Conservation (phyloP, 2,329 filamentous ascomycete species). For the Colletotrichum musae region DNA sequence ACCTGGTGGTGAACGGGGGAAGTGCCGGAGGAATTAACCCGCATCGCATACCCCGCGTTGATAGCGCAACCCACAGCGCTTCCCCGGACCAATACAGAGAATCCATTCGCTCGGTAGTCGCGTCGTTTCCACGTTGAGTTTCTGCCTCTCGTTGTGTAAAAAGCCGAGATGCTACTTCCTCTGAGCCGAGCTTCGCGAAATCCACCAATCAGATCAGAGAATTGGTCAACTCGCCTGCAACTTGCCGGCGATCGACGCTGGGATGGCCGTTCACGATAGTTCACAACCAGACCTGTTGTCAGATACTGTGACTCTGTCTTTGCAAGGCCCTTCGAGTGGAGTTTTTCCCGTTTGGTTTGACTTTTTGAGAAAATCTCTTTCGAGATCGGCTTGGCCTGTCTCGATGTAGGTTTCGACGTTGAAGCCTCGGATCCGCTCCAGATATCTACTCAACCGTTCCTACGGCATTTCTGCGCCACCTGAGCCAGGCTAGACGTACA, state of each 20-base stretch:
- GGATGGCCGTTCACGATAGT: too few relatives aligned
- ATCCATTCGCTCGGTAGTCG: constrained; percentile 6
- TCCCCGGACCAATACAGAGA: neutral
- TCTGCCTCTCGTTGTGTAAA: constrained; percentile 6
- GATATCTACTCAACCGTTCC: too few relatives aligned
- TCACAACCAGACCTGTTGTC: too few relatives aligned
- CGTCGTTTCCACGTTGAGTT: neutral
- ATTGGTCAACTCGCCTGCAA: neutral
- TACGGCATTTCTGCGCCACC: too few relatives aligned
- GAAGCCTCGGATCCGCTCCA: too few relatives aligned
- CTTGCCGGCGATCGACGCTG: neutral
- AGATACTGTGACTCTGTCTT: too few relatives aligned
- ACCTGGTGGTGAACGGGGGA: neutral
- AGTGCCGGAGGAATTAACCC: neutral
- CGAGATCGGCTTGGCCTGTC: too few relatives aligned
- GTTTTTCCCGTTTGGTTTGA: too few relatives aligned
- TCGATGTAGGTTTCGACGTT: too few relatives aligned
- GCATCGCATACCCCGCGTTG: constrained; percentile 8
- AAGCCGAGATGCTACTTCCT: constrained; percentile 20
- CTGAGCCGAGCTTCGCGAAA: neutral
- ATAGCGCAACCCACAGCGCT: neutral
- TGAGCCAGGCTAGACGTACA: too few relatives aligned
- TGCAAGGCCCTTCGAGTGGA: too few relatives aligned
- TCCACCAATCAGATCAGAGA: constrained; percentile 21
- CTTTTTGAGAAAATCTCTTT: too few relatives aligned